Percentiles rank a stretch among this genome's conserved stretches.
Evolutionary conservation across 2,329 filamentous ascomycete genomes (phyloP).

Genomic region (Colletotrichum tofieldiae): DNA sequence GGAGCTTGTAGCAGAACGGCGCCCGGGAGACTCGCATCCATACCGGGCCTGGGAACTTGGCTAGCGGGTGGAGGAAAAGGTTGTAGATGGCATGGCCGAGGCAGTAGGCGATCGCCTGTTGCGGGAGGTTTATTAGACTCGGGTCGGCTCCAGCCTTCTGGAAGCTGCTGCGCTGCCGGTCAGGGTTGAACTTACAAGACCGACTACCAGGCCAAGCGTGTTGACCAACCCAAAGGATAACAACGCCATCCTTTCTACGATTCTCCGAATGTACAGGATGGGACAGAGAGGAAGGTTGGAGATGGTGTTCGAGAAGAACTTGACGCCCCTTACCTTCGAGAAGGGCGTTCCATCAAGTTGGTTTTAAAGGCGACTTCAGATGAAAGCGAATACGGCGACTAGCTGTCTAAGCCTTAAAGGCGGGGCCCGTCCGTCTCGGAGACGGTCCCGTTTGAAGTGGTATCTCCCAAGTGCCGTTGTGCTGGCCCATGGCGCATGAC

Average conservation of each 20-base stretch:
- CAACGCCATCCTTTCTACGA: conserved; percentile 16
- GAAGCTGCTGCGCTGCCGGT: not conserved
- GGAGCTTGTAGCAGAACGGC: conserved; percentile 28
- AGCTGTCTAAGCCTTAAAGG: conserved; percentile 29
- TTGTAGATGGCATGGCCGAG: conserved; percentile 45
- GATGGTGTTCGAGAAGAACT: not conserved
- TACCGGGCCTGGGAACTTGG: conserved; percentile 49
- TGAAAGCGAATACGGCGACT: conserved; percentile 21
- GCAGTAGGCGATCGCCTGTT: conserved; percentile 19
- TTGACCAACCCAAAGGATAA: conserved; percentile 26
- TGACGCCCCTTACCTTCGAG: not conserved
- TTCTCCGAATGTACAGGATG: not conserved
- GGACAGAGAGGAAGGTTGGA: not conserved
- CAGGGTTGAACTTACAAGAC: conserved; percentile 21
- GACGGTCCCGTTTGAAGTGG: not conserved
- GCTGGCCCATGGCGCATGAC: conserved; percentile 1
- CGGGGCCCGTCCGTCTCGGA: conserved; percentile 2
- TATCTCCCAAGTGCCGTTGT: conserved; percentile 6
- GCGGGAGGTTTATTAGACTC: conserved; percentile 15
- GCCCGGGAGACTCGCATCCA: conserved; percentile 35
- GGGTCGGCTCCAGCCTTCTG: not conserved
- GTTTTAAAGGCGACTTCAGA: conserved; percentile 23
- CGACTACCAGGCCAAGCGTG: conserved; percentile 10
- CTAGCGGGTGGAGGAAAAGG: conserved; percentile 51
- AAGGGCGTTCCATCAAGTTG: conserved; percentile 18